Percentiles rank a stretch among this genome's conserved stretches.
Conservation (phyloP, 2,329 filamentous ascomycete species). For the Decorospora gaudefroyi region DNA sequence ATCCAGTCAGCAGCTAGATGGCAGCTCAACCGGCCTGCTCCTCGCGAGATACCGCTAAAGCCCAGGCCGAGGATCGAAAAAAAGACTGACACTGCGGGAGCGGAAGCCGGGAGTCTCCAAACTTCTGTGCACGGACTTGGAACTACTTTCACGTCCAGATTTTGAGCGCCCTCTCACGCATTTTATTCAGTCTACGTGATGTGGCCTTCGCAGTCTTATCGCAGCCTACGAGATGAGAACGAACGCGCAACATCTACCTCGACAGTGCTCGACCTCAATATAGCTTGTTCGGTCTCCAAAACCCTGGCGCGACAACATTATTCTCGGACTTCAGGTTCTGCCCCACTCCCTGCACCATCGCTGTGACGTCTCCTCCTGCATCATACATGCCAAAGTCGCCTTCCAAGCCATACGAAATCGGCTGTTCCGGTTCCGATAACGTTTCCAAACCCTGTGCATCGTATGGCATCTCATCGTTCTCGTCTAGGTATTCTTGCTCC, state of each 20-base stretch:
- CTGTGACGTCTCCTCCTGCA: neutral
- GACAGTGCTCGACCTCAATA: constrained; percentile 52
- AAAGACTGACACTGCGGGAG: constrained; percentile 8
- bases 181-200: too few relatives aligned
- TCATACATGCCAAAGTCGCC: neutral
- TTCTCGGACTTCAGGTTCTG: constrained; percentile 6
- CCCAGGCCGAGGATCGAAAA: constrained; percentile 35
- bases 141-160: neutral
- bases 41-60: constrained; percentile 17
- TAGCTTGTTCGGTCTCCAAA: constrained; percentile 54
- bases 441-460: constrained; percentile 4
- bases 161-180: too few relatives aligned
- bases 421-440: constrained; percentile 2
- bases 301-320: constrained; percentile 36
- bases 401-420: neutral
- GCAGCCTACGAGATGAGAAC: too few relatives aligned
- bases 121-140: constrained; percentile 18
- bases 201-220: too few relatives aligned
- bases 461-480: neutral
- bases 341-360: constrained; percentile 2
- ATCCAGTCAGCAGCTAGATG: constrained; percentile 24
- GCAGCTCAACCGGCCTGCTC: constrained; percentile 18
- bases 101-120: constrained; percentile 9
- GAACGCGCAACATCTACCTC: neutral
- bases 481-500: constrained; percentile 3